Evolutionary conservation across 305 asterid genomes (phyloP), one percentile per base, ranked within the genome.

Genomic region (Fraxinus xanthoxyloides): DNA sequence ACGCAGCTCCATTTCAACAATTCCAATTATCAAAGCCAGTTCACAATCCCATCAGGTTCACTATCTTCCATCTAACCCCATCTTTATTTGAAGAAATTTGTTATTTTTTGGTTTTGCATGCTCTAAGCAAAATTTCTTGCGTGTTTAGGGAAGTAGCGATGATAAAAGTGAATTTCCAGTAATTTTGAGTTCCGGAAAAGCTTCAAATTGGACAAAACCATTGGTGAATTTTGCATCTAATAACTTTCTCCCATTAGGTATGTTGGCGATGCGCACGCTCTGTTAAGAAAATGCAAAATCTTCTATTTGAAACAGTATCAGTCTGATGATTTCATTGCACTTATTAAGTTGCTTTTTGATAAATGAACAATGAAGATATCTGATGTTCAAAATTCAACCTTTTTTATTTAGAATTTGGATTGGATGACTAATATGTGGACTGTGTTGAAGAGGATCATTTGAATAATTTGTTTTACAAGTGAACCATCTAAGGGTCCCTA

Each of bases 191-290:
- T 3, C 32, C n/a, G 70, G 35, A 54, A 81, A 79, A 40, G 72
- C 77, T 76, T 76, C 86, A 75, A 84, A 84, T 87, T 89, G 90
- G 97, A 78, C 85, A 43, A 82, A 85, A 38, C 85, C 89, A 72
- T 80, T 92, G 65, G 12, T 56, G 65, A 56, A 56, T 56, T 56
- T 92, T 80, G 93, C 86, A 30, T 84, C 92, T 4, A 82, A 89
- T 84, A 95, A 95, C 84, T 93, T 93, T 81, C 91, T 95, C 56
- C 98, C 99, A 10, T 77, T 95, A 83, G 97, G 97, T 93, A 85
- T 81, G 90, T 74, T 75, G 54, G 61, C 3, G 61, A 34, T 56
- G 24, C 26, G 26, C 65, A 56, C 26, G 26, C 26, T 6, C 12
- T 19, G 73, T 77, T 61, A 48, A 69, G 12, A 10, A 70, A 31